Percentiles rank a stretch among this genome's conserved stretches.
Evolutionary conservation across 345 rosid species (phyloP).

Genomic region (Bruguiera sexangula): DNA sequence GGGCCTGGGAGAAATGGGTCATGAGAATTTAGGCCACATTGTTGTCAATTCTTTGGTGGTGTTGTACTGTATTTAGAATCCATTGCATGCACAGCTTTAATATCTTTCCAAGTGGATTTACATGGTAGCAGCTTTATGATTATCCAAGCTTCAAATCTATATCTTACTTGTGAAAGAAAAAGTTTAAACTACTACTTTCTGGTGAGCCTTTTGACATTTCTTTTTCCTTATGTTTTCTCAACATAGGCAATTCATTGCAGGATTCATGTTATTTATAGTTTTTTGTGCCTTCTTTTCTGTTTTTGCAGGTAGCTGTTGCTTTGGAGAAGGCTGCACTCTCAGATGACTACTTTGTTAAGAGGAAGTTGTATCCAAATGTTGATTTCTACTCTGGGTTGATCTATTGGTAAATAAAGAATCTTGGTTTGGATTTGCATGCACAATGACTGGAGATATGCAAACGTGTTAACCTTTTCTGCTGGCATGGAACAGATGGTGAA

Average conservation of each 20-base stretch:
- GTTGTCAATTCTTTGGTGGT: not conserved
- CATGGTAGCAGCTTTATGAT: not conserved
- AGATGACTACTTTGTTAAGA: conserved; percentile 83
- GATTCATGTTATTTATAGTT: conserved; percentile 1
- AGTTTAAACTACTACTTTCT: not conserved
- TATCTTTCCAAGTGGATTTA: not conserved
- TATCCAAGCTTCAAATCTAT: not conserved
- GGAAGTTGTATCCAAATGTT: conserved; percentile 94
- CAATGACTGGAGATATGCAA: conserved; percentile 1
- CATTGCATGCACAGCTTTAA: too few relatives aligned
- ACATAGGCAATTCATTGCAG: not conserved
- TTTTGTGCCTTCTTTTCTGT: conserved; percentile 10
- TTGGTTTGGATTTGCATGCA: not conserved
- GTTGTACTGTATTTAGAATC: not conserved
- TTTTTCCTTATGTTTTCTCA: not conserved
- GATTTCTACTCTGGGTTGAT: conserved; percentile 98
- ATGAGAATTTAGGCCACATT: not conserved
- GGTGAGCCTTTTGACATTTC: not conserved
- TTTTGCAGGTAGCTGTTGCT: conserved; percentile 81
- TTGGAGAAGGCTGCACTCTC: conserved; percentile 95
- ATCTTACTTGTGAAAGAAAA: not conserved
- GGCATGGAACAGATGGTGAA: conserved; percentile 6
- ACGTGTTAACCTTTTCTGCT: not conserved
- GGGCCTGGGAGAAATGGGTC: not conserved
- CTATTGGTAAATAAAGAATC: conserved; percentile 51